Base-by-base conservation (phyloP, 805 yeast species). In the Ogataea populi-albae region DNA sequence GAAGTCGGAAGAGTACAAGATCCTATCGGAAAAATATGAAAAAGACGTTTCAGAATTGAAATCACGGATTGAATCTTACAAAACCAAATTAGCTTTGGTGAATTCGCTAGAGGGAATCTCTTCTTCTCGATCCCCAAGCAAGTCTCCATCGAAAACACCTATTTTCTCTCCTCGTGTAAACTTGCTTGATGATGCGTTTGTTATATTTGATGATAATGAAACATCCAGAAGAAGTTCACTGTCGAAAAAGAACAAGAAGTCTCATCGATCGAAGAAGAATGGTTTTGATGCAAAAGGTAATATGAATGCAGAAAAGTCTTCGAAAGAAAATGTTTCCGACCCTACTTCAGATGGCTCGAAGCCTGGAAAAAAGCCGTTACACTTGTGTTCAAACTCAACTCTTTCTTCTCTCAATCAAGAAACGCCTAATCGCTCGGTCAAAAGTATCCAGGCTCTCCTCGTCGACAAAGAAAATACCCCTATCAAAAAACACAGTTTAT, bases 41-140 rank as follows among this genome's bases (percentile, higher is more conserved):
- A 29, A 31, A 6, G 49, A 49, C 15, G 32, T 36, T 5, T 24
- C 39, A 23, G 40, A 40, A 24, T 19, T 50, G 30, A 35, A 43
- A 23, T 35, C 41, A 5, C 46, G 39, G 20, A 19, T 48, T 17
- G 55, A 50, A 35, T 38, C 41, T 6, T 38, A 38, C 35, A 46
- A 42, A 38, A 44, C 51, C 16, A 50, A 40, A 30, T 20, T 41
- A 29, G 34, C 26, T 9, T 32, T 50, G 7, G 4, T 46, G 23
- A 42, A 45, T 15, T 49, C 52, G 17, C 17, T 42, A 19, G 46
- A 35, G 11, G 22, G 30, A 5, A 31, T 18, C 20, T 41, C 52
- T 9, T 46, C 47, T 9, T 32, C 30, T 21, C 30, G 33, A 29
- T 30, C 51, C 6, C 41, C 41, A 6, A 31, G 31, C 15, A 46